These are phyloP conservation scores for Ampelocalamus luodianensis DNA, from an alignment of 176 grass and related monocot genomes.

Conservation along the genomic window DNA sequence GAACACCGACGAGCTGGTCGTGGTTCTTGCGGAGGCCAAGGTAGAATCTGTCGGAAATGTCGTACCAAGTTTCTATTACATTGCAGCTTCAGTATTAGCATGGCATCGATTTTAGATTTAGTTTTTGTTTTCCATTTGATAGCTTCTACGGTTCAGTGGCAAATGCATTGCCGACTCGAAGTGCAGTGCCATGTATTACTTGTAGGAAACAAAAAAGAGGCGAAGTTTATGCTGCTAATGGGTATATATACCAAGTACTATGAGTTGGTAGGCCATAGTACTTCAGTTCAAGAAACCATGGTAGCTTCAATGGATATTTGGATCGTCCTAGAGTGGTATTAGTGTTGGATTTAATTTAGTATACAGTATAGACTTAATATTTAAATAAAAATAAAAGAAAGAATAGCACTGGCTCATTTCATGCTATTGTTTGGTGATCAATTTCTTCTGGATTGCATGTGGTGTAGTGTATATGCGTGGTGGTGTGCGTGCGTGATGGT, in stretches of 20 bases:
- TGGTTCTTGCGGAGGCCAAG: slow-evolving; percentile 94
- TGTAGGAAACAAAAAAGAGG: background rate
- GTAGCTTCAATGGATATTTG: background rate
- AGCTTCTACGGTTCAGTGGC: background rate
- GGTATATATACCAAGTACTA: background rate
- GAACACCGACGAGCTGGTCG: slow-evolving; percentile 80
- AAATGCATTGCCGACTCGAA: background rate
- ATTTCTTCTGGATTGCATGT: background rate
- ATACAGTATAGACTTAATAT: background rate
- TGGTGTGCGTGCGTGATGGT: background rate
- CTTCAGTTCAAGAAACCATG: background rate
- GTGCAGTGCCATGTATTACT: background rate
- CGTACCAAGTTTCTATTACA: too few relatives aligned
- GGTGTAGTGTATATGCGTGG: background rate
- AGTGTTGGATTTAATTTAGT: background rate
- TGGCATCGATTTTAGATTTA: background rate
- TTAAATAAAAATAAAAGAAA: background rate
- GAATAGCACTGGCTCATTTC: background rate
- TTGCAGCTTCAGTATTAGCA: background rate
- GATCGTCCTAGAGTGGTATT: background rate
- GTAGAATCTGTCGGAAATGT: slow-evolving; percentile 10
- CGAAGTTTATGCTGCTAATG: background rate
- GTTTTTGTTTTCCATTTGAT: background rate
- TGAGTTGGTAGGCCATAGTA: background rate
- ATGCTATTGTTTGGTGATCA: background rate